Percentiles rank a stretch among this genome's conserved stretches.
Evolutionary conservation across 2,329 filamentous ascomycete genomes (phyloP).

Genomic region (Fusarium sp.): DNA sequence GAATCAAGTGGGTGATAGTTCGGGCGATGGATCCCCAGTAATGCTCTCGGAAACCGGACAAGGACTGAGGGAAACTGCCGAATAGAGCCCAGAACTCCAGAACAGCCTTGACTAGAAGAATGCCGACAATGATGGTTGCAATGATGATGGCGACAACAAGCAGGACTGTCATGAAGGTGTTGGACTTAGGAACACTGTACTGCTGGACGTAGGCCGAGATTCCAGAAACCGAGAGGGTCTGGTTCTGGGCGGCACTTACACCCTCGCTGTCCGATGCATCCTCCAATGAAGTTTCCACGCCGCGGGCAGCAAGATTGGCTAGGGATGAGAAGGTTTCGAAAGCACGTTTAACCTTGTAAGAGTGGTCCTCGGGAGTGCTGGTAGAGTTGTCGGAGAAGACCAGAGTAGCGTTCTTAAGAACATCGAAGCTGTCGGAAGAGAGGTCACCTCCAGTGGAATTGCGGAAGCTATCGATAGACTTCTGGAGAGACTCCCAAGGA

Average conservation of each 20-base stretch:
- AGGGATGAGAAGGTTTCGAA: conserved; percentile 63
- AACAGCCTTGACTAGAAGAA: conserved; percentile 90
- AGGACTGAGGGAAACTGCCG: conserved; percentile 82
- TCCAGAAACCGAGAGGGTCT: conserved; percentile 73
- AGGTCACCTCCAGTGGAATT: conserved; percentile 86
- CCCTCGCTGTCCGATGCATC: conserved; percentile 46
- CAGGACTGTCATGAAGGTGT: conserved; percentile 96
- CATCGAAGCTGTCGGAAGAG: conserved; percentile 80
- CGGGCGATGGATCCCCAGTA: conserved; percentile 96
- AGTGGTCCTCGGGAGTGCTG: conserved; percentile 56
- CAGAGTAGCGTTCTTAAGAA: conserved; percentile 81
- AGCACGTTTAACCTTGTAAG: conserved; percentile 68
- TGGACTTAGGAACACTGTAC: conserved; percentile 85
- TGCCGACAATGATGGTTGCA: conserved; percentile 84
- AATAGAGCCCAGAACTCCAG: conserved; percentile 93
- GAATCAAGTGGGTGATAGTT: conserved; percentile 88
- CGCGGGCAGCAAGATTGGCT: conserved; percentile 67
- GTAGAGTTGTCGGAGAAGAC: conserved; percentile 74
- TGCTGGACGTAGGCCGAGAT: conserved; percentile 88
- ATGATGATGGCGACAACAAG: conserved; percentile 90
- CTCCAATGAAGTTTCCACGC: conserved; percentile 63
- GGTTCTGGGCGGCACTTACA: conserved; percentile 45
- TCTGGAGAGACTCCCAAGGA: conserved; percentile 84
- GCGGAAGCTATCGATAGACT: conserved; percentile 87
- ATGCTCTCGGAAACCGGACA: conserved; percentile 90